These are phyloP conservation scores for Clonostachys sp. DNA, from an alignment of 2,329 filamentous ascomycete genomes.

Conservation along the genomic window DNA sequence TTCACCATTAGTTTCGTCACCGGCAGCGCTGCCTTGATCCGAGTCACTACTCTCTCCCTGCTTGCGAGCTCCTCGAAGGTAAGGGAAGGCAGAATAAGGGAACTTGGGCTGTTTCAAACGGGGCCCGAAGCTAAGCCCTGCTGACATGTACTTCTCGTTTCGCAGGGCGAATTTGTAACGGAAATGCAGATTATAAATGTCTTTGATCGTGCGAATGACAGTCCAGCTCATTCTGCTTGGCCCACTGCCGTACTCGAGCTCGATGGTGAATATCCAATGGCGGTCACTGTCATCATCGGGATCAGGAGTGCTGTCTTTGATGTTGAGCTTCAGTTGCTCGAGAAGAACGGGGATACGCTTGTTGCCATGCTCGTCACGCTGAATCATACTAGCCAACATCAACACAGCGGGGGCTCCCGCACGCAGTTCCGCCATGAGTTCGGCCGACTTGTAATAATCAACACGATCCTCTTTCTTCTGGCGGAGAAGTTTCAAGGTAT, in stretches of 20 bases:
- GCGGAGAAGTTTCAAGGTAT: slow-evolving; percentile 74
- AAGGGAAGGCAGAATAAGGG: slow-evolving; percentile 83
- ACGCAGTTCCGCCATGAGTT: slow-evolving; percentile 90
- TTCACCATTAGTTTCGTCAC: slow-evolving; percentile 41
- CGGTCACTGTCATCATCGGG: slow-evolving; percentile 57
- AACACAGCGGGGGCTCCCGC: slow-evolving; percentile 90
- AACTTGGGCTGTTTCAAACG: slow-evolving; percentile 84
- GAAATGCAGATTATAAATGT: slow-evolving; percentile 88
- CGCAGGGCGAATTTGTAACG: slow-evolving; percentile 87
- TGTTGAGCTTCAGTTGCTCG: slow-evolving; percentile 86
- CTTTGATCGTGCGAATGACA: slow-evolving; percentile 78
- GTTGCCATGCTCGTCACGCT: slow-evolving; percentile 92
- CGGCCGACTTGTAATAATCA: slow-evolving; percentile 89
- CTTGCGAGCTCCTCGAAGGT: slow-evolving; percentile 75
- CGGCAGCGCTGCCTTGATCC: slow-evolving; percentile 47
- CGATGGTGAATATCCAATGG: slow-evolving; percentile 85
- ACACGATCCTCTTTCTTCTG: slow-evolving; percentile 83
- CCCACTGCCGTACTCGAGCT: slow-evolving; percentile 93
- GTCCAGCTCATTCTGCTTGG: slow-evolving; percentile 96
- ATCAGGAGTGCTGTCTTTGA: slow-evolving; percentile 72
- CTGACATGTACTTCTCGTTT: slow-evolving; percentile 76
- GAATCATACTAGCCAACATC: slow-evolving; percentile 96
- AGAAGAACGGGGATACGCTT: slow-evolving; percentile 91
- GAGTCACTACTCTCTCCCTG: slow-evolving; percentile 79
- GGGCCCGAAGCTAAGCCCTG: slow-evolving; percentile 59